phyloP scores from a whole-genome alignment of 1,284 basidiomycete genomes.

The Exobasidium rhododendri region DNA sequence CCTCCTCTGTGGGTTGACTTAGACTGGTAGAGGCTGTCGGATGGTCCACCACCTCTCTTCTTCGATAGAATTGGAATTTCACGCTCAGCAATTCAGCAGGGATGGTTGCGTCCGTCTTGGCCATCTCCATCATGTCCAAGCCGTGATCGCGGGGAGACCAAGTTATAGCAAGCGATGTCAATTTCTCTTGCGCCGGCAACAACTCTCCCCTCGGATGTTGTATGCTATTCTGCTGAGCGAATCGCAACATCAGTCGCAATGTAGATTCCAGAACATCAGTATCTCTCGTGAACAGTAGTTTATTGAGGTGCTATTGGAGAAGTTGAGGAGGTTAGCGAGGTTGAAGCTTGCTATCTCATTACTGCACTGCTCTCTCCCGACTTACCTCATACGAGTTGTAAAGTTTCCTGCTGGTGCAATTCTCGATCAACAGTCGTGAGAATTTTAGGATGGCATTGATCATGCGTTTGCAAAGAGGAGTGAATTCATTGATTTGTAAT shows the following conservation, averaged over 20 bases:
- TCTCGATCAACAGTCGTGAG: constrained; percentile 85
- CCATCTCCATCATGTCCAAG: constrained; percentile 57
- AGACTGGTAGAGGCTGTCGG: neutral
- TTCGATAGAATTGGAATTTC: constrained; percentile 58
- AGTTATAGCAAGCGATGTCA: constrained; percentile 44
- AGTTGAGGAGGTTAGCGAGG: no score
- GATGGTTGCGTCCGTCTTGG: constrained; percentile 41
- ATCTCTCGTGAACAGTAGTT: constrained; percentile 81
- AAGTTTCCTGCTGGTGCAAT: constrained; percentile 95
- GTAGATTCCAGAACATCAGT: constrained; percentile 80
- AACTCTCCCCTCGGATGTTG: constrained; percentile 39
- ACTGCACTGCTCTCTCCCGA: constrained; percentile 56
- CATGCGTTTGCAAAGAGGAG: constrained; percentile 69
- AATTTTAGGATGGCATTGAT: constrained; percentile 82
- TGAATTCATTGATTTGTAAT: constrained; percentile 70
- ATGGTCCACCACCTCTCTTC: neutral
- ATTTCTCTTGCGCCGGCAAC: constrained; percentile 36
- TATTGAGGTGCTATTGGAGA: constrained; percentile 87
- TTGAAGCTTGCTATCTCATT: no score
- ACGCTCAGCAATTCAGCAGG: constrained; percentile 54
- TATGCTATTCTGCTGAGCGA: constrained; percentile 84
- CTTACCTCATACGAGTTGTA: constrained; percentile 90
- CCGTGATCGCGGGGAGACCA: constrained; percentile 52
- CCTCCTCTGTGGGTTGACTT: neutral
- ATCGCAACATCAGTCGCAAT: constrained; percentile 80